Conservation (phyloP, 441 rosid species). For the Erodium moschatum region DNA sequence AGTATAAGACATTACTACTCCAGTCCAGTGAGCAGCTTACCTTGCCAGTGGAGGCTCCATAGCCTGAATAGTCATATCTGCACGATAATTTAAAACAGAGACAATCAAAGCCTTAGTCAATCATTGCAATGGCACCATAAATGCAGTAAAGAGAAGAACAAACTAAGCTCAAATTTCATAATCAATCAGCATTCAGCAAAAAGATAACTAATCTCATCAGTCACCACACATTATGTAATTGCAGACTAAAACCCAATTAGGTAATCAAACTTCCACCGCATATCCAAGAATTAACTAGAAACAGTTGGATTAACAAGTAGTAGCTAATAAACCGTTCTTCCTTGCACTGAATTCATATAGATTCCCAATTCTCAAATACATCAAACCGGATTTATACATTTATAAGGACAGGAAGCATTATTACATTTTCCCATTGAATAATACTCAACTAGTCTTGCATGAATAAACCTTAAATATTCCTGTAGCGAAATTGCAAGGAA, state of each 20-base stretch:
- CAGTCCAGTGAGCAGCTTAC: slow-evolving; percentile 32
- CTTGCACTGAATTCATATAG: background rate
- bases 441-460: too few species aligned
- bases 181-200: slow-evolving; percentile 1
- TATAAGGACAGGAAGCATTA: background rate
- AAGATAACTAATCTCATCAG: background rate
- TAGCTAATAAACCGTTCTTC: background rate
- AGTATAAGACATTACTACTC: background rate
- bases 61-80: slow-evolving; percentile 98
- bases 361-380: background rate
- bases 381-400: background rate
- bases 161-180: background rate
- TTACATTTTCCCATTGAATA: background rate
- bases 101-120: slow-evolving; percentile 13
- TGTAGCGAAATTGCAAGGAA: slow-evolving; percentile 20
- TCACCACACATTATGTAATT: background rate
- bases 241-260: background rate
- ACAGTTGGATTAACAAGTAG: background rate
- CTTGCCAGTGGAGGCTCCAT: slow-evolving; percentile 94
- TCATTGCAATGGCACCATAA: slow-evolving; percentile 10
- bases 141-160: slow-evolving; percentile 9
- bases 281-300: too few species aligned
- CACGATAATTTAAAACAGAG: slow-evolving; percentile 11
- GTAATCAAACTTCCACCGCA: background rate
- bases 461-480: too few species aligned